These are phyloP conservation scores for Lactarius hatsudake DNA, from an alignment of 768 basidiomycete species.

Conservation along the genomic window DNA sequence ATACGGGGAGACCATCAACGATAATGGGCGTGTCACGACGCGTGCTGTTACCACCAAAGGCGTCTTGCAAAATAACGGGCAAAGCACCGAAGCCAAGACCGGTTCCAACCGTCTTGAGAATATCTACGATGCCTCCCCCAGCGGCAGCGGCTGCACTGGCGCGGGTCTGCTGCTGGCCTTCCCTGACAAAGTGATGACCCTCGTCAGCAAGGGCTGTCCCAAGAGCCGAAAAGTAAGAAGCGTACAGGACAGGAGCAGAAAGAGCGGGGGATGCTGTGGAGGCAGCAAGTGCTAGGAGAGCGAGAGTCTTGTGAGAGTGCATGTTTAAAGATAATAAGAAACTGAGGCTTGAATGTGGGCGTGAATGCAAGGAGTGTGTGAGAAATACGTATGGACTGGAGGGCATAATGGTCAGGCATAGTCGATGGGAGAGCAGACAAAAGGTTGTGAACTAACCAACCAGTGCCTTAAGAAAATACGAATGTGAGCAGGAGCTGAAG, in stretches of 20 bases:
- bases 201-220: background rate
- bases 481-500: slow-evolving; percentile 8
- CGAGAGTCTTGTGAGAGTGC: slow-evolving; percentile 1
- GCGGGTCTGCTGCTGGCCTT: background rate
- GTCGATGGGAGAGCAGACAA: background rate
- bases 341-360: background rate
- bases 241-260: background rate
- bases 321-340: slow-evolving; percentile 1
- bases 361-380: background rate
- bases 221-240: background rate
- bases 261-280: background rate
- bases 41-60: background rate
- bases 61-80: background rate
- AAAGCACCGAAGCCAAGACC: background rate
- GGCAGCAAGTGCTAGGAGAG: slow-evolving; percentile 1
- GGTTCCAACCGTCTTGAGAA: background rate
- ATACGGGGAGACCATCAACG: background rate
- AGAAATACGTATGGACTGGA: slow-evolving; percentile 3
- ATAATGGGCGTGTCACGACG: background rate
- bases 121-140: background rate
- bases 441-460: slow-evolving; percentile 11
- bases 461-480: slow-evolving; percentile 7
- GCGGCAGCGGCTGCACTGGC: background rate
- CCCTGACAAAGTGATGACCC: background rate
- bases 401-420: background rate